phyloP scores from a whole-genome alignment of 2,329 filamentous ascomycete genomes.

The Colletotrichum sp. region DNA sequence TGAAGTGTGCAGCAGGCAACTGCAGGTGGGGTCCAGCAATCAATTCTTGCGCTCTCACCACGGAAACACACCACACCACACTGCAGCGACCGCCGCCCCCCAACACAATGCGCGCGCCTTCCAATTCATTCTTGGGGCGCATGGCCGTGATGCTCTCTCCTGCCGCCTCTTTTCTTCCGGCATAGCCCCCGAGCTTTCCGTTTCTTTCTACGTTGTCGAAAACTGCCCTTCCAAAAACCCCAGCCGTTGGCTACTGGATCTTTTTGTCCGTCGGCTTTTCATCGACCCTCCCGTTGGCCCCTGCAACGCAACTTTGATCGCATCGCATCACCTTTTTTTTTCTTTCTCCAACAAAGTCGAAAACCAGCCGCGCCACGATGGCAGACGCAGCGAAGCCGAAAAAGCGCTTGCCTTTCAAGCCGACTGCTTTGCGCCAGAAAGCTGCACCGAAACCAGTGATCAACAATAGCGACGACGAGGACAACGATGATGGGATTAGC shows the following conservation, averaged over 20 bases:
- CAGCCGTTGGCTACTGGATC: background rate
- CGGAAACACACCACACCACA: constrained; percentile 5
- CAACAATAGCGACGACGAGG: constrained; percentile 24
- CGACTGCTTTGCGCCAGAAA: constrained; percentile 44
- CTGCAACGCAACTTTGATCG: background rate
- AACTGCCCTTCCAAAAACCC: background rate
- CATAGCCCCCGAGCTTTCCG: background rate
- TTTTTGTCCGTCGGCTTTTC: background rate
- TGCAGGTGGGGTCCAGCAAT: background rate
- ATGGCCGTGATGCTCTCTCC: constrained; percentile 2
- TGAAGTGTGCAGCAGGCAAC: background rate
- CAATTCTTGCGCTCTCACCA: constrained; percentile 12
- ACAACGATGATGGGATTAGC: constrained; percentile 43
- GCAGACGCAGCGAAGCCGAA: constrained; percentile 25
- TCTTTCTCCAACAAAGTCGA: background rate
- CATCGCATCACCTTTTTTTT: background rate
- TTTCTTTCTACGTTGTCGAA: background rate
- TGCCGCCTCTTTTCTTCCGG: background rate
- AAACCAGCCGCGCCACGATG: background rate
- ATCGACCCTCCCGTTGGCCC: background rate
- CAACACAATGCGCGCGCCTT: background rate
- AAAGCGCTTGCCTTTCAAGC: constrained; percentile 55
- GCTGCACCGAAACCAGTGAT: constrained; percentile 28
- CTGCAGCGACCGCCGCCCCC: background rate
- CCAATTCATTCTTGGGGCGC: background rate